Evolutionary conservation across 2,329 filamentous ascomycete species (phyloP).

Genomic region (Didymella lethalis): DNA sequence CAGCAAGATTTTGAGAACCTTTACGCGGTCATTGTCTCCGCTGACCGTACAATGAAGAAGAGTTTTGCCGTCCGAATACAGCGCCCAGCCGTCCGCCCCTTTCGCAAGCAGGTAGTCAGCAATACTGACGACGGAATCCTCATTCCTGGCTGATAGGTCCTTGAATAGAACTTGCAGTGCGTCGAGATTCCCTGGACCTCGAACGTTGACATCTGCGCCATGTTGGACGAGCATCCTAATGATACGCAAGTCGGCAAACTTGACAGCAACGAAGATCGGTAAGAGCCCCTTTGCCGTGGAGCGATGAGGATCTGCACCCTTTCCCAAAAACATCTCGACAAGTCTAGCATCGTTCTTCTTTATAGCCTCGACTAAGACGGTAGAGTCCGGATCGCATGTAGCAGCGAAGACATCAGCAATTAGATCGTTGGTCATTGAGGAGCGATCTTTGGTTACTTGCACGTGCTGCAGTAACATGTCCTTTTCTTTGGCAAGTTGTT

Average conservation of each 20-base stretch:
- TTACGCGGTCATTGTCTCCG: slow-evolving; percentile 25
- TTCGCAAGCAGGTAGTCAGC: slow-evolving; percentile 37
- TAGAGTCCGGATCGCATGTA: slow-evolving; percentile 45
- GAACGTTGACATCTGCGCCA: slow-evolving; percentile 37
- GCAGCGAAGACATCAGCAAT: slow-evolving; percentile 45
- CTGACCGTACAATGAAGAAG: slow-evolving; percentile 41
- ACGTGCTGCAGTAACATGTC: slow-evolving; percentile 44
- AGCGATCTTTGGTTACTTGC: slow-evolving; percentile 35
- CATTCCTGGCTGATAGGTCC: background rate
- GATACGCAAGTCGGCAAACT: slow-evolving; percentile 35
- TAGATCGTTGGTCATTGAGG: slow-evolving; percentile 44
- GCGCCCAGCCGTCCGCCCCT: slow-evolving; percentile 32
- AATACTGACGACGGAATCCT: slow-evolving; percentile 13
- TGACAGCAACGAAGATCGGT: slow-evolving; percentile 43
- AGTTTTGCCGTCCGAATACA: slow-evolving; percentile 41
- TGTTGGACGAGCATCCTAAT: slow-evolving; percentile 41
- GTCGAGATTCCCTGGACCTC: slow-evolving; percentile 32
- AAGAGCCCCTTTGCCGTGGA: slow-evolving; percentile 31
- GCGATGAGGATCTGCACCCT: slow-evolving; percentile 42
- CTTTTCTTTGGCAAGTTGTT: slow-evolving; percentile 42
- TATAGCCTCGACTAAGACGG: slow-evolving; percentile 44
- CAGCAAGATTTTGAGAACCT: slow-evolving; percentile 35
- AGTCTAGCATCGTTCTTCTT: slow-evolving; percentile 39
- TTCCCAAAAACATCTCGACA: slow-evolving; percentile 43
- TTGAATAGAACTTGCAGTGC: slow-evolving; percentile 38